phyloP scores from a whole-genome alignment of 768 basidiomycete genomes.

The Hypholoma fasciculare region DNA sequence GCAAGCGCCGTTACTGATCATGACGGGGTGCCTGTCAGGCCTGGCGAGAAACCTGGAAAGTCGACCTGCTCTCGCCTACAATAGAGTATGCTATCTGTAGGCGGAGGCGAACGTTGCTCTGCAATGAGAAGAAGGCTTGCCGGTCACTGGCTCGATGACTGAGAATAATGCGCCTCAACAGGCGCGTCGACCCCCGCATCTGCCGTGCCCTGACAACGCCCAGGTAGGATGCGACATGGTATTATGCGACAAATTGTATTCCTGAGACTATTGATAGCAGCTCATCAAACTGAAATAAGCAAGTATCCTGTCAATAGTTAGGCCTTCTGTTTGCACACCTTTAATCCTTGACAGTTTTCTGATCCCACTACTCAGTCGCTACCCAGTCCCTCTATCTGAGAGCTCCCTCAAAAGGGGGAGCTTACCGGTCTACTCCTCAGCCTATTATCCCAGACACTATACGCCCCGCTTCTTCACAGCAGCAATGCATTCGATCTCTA shows the following conservation, averaged over 20 bases:
- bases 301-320: no score
- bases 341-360: no score
- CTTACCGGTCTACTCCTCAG: no score
- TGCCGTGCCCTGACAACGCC: slow-evolving; percentile 91
- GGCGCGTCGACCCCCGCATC: slow-evolving; percentile 90
- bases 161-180: slow-evolving; percentile 62
- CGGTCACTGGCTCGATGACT: background rate
- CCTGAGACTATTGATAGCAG: no score
- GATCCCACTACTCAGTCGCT: no score
- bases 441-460: no score
- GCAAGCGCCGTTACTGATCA: slow-evolving; percentile 13
- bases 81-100: slow-evolving; percentile 80
- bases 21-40: slow-evolving; percentile 54
- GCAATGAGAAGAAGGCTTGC: slow-evolving; percentile 11
- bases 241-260: slow-evolving; percentile 80
- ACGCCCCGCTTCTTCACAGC: no score
- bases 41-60: slow-evolving; percentile 86
- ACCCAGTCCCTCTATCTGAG: no score
- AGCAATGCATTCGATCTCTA: no score
- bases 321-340: no score
- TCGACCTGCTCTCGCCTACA: slow-evolving; percentile 90
- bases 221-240: slow-evolving; percentile 88
- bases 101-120: slow-evolving; percentile 85
- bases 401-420: no score
- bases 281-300: no score